Conservation (phyloP, 2,329 filamentous ascomycete species). For the Capronia americana region DNA sequence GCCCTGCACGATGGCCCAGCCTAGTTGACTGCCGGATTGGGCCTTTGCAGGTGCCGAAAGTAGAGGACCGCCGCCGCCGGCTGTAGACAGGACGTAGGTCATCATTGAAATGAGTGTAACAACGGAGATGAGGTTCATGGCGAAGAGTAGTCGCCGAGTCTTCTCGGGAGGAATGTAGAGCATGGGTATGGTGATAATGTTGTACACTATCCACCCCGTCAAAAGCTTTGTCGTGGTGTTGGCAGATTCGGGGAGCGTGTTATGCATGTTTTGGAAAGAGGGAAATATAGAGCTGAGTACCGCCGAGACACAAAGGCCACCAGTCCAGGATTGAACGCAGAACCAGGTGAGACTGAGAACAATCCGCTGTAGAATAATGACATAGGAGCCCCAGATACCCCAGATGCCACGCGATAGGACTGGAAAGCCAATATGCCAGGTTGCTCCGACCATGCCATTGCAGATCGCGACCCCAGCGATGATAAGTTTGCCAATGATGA, state of each 20-base stretch:
- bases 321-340: slow-evolving; percentile 47
- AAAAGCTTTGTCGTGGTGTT: slow-evolving; percentile 48
- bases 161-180: slow-evolving; percentile 53
- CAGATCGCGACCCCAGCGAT: slow-evolving; percentile 46
- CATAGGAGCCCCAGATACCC: slow-evolving; percentile 52
- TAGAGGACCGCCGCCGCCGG: slow-evolving; percentile 44
- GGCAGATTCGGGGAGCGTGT: slow-evolving; percentile 44
- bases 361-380: slow-evolving; percentile 51
- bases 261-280: slow-evolving; percentile 46
- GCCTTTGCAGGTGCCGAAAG: slow-evolving; percentile 35
- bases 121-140: neutral
- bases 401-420: slow-evolving; percentile 51
- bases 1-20: slow-evolving; percentile 36
- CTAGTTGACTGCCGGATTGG: slow-evolving; percentile 32
- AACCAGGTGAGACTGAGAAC: slow-evolving; percentile 48
- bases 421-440: slow-evolving; percentile 54
- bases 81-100: slow-evolving; percentile 46
- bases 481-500: slow-evolving; percentile 50
- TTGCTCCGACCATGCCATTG: slow-evolving; percentile 48
- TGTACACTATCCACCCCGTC: slow-evolving; percentile 47
- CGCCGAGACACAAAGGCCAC: slow-evolving; percentile 45
- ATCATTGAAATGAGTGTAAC: slow-evolving; percentile 16
- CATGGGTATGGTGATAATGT: slow-evolving; percentile 49
- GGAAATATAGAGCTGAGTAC: slow-evolving; percentile 46
- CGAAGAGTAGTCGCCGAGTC: slow-evolving; percentile 45